Percentiles rank a stretch among this genome's conserved stretches.
These are phyloP conservation scores for Moricandia moricandioides DNA, from an alignment of 345 rosid genomes.

Conservation along the genomic window DNA sequence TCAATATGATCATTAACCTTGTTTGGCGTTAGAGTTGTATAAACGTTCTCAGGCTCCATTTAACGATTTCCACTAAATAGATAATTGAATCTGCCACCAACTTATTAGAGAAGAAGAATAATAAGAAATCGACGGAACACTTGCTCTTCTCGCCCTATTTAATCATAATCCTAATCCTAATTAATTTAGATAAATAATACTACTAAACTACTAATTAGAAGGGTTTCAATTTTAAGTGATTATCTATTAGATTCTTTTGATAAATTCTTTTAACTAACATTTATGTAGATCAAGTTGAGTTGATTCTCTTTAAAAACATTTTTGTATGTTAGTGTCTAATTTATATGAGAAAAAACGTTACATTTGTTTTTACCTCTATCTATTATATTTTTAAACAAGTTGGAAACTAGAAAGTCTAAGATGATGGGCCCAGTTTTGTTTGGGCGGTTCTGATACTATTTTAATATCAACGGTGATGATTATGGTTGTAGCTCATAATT, in stretches of 20 bases:
- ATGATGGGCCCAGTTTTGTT: neutral
- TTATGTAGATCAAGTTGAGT: no score
- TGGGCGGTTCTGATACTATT: neutral
- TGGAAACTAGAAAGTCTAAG: constrained; percentile 5
- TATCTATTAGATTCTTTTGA: neutral
- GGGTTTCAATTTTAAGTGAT: neutral
- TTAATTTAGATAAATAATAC: neutral
- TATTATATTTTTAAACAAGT: neutral
- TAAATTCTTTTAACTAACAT: no score
- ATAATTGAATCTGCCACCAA: neutral
- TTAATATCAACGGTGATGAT: neutral
- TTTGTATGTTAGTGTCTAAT: no score
- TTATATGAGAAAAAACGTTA: no score
- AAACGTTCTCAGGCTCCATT: constrained; percentile 74
- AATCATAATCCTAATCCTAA: neutral
- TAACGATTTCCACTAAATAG: neutral
- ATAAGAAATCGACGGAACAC: neutral
- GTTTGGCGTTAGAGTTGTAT: constrained; percentile 42
- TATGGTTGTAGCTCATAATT: neutral
- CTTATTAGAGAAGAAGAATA: neutral
- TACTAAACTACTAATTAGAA: constrained; percentile 1
- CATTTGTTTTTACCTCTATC: no score
- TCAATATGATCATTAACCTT: constrained; percentile 42
- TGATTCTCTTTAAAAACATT: no score
- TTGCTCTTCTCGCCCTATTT: neutral